phyloP scores from a whole-genome alignment of 306 rosid species.

The Prunus mume region DNA sequence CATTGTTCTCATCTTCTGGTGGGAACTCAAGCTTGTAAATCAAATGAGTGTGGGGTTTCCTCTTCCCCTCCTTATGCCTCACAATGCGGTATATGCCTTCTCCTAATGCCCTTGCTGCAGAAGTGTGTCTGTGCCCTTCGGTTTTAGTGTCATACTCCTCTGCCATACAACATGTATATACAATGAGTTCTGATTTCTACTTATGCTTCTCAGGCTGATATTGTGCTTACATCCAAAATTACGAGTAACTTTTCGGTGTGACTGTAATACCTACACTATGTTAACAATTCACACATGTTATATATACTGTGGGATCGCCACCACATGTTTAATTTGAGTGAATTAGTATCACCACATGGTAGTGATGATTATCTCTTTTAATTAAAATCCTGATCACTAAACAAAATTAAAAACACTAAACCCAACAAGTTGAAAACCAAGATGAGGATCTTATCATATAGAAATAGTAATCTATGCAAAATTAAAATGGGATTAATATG shows the following conservation, averaged over 20 bases:
- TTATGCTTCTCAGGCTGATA: neutral
- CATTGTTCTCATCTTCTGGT: conserved; percentile 21
- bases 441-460: too few relatives aligned
- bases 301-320: too few relatives aligned
- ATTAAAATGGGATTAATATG: neutral
- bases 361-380: too few relatives aligned
- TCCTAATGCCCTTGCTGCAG: conserved; percentile 46
- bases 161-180: neutral
- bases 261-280: neutral
- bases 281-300: too few relatives aligned
- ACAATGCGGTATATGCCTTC: conserved; percentile 59
- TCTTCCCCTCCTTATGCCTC: conserved; percentile 33
- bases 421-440: too few relatives aligned
- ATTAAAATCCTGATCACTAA: too few relatives aligned
- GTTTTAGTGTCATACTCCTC: conserved; percentile 50
- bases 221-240: neutral
- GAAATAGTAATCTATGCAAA: neutral
- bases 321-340: too few relatives aligned
- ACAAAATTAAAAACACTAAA: too few relatives aligned
- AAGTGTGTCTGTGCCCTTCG: conserved; percentile 34
- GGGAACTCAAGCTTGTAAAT: conserved; percentile 62
- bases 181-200: neutral
- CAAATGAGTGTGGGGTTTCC: conserved; percentile 48
- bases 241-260: neutral
- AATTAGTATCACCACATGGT: too few relatives aligned